Evolutionary conservation across 179 eudicot genomes (phyloP).

Genomic region (Corrigiola litoralis): DNA sequence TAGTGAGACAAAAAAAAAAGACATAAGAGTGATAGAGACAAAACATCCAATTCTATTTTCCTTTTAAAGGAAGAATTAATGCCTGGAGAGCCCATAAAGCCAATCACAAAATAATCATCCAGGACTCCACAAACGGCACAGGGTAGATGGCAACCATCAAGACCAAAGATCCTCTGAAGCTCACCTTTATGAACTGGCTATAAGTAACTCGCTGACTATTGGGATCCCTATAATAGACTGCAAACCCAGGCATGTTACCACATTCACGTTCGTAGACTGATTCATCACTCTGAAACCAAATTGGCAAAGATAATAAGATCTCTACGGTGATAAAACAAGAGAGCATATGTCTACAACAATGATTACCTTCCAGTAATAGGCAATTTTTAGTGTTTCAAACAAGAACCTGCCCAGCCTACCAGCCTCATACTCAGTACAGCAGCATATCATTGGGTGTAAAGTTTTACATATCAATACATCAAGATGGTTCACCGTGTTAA

Average conservation of each 20-base stretch:
- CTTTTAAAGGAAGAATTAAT: too few relatives aligned
- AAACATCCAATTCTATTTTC: neutral
- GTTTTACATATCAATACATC: constrained; percentile 97
- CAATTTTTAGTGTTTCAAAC: constrained; percentile 87
- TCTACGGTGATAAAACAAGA: neutral
- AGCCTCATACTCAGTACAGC: constrained; percentile 98
- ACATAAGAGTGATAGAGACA: neutral
- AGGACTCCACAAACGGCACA: neutral
- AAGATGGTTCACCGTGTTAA: constrained; percentile 95
- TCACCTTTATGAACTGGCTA: constrained; percentile 91
- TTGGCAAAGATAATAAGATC: constrained; percentile 5
- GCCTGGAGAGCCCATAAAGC: too few relatives aligned
- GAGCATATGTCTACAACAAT: neutral
- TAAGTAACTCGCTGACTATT: constrained; percentile 94
- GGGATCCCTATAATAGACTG: constrained; percentile 91
- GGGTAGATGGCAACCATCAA: neutral
- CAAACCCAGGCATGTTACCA: constrained; percentile 99
- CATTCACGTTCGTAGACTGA: constrained; percentile 91
- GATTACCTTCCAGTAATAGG: constrained; percentile 94
- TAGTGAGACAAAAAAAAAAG: neutral
- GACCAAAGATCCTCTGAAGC: constrained; percentile 7
- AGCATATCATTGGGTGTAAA: constrained; percentile 99
- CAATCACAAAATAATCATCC: neutral
- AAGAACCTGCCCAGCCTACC: constrained; percentile 97
- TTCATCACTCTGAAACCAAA: constrained; percentile 80